Percentiles rank a stretch among this genome's conserved stretches.
Evolutionary conservation across 768 basidiomycete genomes (phyloP).

Genomic region (Boletales sp.): DNA sequence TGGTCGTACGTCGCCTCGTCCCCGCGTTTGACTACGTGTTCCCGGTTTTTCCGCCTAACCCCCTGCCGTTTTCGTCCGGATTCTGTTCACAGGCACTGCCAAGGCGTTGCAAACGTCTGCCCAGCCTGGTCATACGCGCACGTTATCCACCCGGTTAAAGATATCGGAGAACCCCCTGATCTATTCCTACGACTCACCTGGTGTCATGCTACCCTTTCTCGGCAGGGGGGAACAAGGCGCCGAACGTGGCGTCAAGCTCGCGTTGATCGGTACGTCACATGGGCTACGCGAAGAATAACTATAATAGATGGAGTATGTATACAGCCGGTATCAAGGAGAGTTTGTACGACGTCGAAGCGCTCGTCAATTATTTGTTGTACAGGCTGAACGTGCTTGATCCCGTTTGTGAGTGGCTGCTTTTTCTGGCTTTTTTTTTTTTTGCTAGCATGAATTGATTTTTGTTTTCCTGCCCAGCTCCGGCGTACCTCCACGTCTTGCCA

Average conservation of each 20-base stretch:
- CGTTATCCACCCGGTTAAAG: slow-evolving; percentile 85
- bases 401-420: slow-evolving; percentile 44
- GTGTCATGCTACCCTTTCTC: slow-evolving; percentile 94
- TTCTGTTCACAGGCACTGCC: slow-evolving; percentile 52
- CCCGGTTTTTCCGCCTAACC: neutral
- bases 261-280: slow-evolving; percentile 76
- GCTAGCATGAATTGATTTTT: neutral
- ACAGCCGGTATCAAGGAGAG: slow-evolving; percentile 93
- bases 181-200: slow-evolving; percentile 94
- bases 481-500: slow-evolving; percentile 63
- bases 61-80: slow-evolving; percentile 3
- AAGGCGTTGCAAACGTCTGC: slow-evolving; percentile 90
- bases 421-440: slow-evolving; percentile 5
- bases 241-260: slow-evolving; percentile 90
- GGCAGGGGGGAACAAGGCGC: slow-evolving; percentile 82
- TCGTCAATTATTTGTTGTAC: slow-evolving; percentile 85
- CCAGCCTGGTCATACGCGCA: slow-evolving; percentile 86
- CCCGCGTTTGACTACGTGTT: slow-evolving; percentile 1
- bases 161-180: slow-evolving; percentile 76
- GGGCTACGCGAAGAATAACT: neutral
- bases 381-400: slow-evolving; percentile 78
- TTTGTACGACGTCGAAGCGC: slow-evolving; percentile 77
- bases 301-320: too few relatives aligned
- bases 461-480: slow-evolving; percentile 48
- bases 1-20: slow-evolving; percentile 59